A percentile compares a stretch with the other conserved stretches of the same genome.
phyloP scores from a whole-genome alignment of 2,329 filamentous ascomycete genomes.

The Fusarium sacchari region DNA sequence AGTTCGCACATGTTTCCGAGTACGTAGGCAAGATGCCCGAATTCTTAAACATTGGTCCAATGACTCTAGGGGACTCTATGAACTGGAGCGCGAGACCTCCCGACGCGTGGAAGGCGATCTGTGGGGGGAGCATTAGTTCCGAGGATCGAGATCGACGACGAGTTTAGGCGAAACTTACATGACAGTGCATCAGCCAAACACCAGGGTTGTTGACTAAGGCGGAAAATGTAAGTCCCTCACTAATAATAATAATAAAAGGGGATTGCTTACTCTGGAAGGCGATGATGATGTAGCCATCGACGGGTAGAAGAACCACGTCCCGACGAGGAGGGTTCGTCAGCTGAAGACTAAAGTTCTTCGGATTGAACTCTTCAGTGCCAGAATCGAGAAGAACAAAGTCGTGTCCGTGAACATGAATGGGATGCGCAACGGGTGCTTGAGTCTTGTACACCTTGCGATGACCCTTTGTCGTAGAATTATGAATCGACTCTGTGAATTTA shows the following conservation, averaged over 20 bases:
- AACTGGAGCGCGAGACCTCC: neutral
- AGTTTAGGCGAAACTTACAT: neutral
- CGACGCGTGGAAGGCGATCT: neutral
- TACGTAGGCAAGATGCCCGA: neutral
- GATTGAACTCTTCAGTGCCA: neutral
- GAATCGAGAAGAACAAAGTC: neutral
- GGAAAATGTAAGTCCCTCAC: neutral
- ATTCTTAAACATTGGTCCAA: neutral
- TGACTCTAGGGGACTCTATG: neutral
- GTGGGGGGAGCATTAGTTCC: neutral
- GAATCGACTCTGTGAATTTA: neutral
- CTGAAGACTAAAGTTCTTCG: neutral
- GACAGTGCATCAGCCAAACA: slow-evolving; percentile 1
- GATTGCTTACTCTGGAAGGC: neutral
- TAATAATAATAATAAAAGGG: too few relatives aligned
- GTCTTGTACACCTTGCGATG: slow-evolving; percentile 2
- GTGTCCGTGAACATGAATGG: neutral
- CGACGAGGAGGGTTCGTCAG: neutral
- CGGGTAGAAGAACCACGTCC: neutral
- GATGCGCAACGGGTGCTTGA: neutral
- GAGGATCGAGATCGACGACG: neutral
- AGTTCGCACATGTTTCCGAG: slow-evolving; percentile 8
- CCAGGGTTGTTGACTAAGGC: slow-evolving; percentile 4
- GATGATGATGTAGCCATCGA: neutral
- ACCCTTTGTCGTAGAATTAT: neutral